phyloP scores from a whole-genome alignment of 1,284 basidiomycete genomes.

The Pyrrhoderma lamaoense region DNA sequence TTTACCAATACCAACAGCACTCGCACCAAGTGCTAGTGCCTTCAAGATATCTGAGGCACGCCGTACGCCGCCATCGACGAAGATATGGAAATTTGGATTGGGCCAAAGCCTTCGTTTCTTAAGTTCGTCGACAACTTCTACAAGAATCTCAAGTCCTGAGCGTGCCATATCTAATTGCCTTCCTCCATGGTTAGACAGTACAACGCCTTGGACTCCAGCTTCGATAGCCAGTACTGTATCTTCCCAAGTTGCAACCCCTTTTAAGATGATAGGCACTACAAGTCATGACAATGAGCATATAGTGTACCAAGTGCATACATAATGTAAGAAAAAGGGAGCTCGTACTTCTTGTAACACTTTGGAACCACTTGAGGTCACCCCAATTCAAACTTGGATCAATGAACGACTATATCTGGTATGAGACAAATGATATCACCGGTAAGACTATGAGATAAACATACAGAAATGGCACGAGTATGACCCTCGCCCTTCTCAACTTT shows the following conservation, averaged over 20 bases:
- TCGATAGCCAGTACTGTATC: slow-evolving; percentile 63
- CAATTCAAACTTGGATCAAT: slow-evolving; percentile 88
- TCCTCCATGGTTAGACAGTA: slow-evolving; percentile 62
- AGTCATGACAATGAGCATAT: slow-evolving; percentile 4
- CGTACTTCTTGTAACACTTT: slow-evolving; percentile 65
- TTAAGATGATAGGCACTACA: slow-evolving; percentile 43
- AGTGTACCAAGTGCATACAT: not conserved
- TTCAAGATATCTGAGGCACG: slow-evolving; percentile 68
- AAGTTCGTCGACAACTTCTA: slow-evolving; percentile 53
- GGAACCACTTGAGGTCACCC: slow-evolving; percentile 85
- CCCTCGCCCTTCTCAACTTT: slow-evolving; percentile 81
- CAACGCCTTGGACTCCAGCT: slow-evolving; percentile 55
- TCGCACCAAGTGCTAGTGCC: slow-evolving; percentile 63
- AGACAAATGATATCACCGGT: not conserved
- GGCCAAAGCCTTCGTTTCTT: slow-evolving; percentile 40
- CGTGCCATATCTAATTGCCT: slow-evolving; percentile 61
- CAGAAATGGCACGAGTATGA: slow-evolving; percentile 89
- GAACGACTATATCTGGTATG: slow-evolving; percentile 54
- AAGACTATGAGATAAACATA: slow-evolving; percentile 30
- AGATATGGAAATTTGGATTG: slow-evolving; percentile 51
- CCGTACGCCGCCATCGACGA: slow-evolving; percentile 66
- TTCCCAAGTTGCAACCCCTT: slow-evolving; percentile 49
- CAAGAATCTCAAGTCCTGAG: slow-evolving; percentile 59
- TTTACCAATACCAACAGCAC: slow-evolving; percentile 48
- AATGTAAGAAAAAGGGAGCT: not conserved